Evolutionary conservation across 2,329 filamentous ascomycete genomes (phyloP).

Genomic region (Pseudogymnoascus sp.): DNA sequence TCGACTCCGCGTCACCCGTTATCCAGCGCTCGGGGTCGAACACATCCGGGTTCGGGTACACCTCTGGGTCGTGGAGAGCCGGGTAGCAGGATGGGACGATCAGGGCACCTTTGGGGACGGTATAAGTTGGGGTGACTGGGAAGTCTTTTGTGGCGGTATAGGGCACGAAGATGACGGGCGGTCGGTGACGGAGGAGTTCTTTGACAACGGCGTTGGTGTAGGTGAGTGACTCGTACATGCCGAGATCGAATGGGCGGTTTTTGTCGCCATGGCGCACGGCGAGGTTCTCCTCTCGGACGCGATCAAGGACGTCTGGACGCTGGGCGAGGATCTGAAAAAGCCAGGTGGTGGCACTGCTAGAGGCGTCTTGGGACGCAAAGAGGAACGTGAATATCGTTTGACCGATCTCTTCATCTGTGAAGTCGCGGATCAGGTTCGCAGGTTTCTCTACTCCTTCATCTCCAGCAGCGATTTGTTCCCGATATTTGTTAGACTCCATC

Average conservation of each 20-base stretch:
- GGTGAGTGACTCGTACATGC: slow-evolving; percentile 41
- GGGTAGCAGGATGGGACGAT: slow-evolving; percentile 45
- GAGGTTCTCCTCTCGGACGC: slow-evolving; percentile 41
- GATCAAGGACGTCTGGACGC: slow-evolving; percentile 40
- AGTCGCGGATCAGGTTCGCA: slow-evolving; percentile 41
- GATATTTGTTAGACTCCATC: slow-evolving; percentile 63
- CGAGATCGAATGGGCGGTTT: slow-evolving; percentile 34
- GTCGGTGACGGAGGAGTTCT: slow-evolving; percentile 44
- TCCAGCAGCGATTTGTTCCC: slow-evolving; percentile 55
- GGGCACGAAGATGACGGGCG: slow-evolving; percentile 48
- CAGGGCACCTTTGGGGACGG: slow-evolving; percentile 42
- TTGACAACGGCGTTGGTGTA: slow-evolving; percentile 48
- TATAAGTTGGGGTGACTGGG: slow-evolving; percentile 40
- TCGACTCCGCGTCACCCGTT: slow-evolving; percentile 40
- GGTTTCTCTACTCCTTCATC: slow-evolving; percentile 36
- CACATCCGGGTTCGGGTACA: slow-evolving; percentile 38
- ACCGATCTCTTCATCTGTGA: slow-evolving; percentile 42
- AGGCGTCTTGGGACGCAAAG: slow-evolving; percentile 47
- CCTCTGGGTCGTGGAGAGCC: slow-evolving; percentile 42
- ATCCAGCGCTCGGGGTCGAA: slow-evolving; percentile 49
- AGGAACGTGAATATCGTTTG: slow-evolving; percentile 47
- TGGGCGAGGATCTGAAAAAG: slow-evolving; percentile 46
- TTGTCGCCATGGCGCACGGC: slow-evolving; percentile 36
- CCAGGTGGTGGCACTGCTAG: slow-evolving; percentile 46
- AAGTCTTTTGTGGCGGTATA: slow-evolving; percentile 43